A percentile compares a stretch with the other conserved stretches of the same genome.
Evolutionary conservation across 2,329 filamentous ascomycete species (phyloP).

Genomic region (Pestalotiopsis fici): DNA sequence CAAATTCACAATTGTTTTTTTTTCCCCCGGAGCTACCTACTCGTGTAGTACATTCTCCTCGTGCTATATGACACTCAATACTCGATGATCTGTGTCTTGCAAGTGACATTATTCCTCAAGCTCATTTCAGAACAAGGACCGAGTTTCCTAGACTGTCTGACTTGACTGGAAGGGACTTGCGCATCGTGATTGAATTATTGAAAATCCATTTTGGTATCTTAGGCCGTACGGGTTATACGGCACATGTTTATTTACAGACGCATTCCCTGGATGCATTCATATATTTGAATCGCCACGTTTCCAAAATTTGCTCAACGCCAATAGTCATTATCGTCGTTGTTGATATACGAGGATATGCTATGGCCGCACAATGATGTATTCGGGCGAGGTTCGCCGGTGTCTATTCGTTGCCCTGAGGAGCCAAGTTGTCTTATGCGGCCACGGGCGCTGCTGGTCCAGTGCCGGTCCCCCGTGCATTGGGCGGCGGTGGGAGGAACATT

Average conservation of each 20-base stretch:
- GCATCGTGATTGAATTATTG: neutral
- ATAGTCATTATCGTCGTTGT: neutral
- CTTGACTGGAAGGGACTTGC: neutral
- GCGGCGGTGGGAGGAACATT: constrained; percentile 47
- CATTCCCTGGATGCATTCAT: neutral
- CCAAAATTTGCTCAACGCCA: neutral
- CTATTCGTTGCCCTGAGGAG: neutral
- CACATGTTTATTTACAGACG: neutral
- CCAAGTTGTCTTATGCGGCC: constrained; percentile 15
- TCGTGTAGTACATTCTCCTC: neutral
- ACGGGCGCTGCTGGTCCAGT: constrained; percentile 33
- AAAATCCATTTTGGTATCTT: neutral
- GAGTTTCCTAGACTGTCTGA: neutral
- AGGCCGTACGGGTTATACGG: neutral
- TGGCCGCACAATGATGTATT: neutral
- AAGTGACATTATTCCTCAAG: neutral
- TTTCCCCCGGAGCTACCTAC: neutral
- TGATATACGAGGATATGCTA: neutral
- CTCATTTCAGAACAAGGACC: neutral
- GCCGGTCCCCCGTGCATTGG: constrained; percentile 27
- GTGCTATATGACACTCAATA: no score
- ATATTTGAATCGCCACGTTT: neutral
- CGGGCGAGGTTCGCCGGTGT: neutral
- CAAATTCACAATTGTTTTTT: neutral
- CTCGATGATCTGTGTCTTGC: neutral